Conservation (phyloP, 106 monocot species). For the Hemerocallis citrina region DNA sequence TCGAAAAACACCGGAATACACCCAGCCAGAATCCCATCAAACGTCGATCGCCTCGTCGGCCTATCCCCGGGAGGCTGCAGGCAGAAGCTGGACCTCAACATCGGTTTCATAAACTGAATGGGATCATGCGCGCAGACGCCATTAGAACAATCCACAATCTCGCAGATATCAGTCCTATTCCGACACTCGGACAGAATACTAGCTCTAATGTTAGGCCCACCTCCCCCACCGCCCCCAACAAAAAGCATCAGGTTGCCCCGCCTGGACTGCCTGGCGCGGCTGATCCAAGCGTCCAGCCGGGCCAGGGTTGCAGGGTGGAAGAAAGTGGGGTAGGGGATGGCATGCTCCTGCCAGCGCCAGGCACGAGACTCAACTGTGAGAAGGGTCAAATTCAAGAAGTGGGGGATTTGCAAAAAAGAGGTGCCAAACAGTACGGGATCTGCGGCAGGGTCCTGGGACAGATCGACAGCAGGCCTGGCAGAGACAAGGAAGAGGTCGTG, state of each 20-base stretch:
- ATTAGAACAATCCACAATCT: conserved; percentile 76
- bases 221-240: conserved; percentile 62
- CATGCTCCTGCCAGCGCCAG: conserved; percentile 89
- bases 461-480: conserved; percentile 72
- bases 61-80: conserved; percentile 92
- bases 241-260: conserved; percentile 57
- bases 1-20: conserved; percentile 97
- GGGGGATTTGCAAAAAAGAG: conserved; percentile 54
- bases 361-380: conserved; percentile 57
- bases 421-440: conserved; percentile 66
- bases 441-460: conserved; percentile 40
- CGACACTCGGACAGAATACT: conserved; percentile 70
- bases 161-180: conserved; percentile 57
- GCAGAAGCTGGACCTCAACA: conserved; percentile 82
- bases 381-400: conserved; percentile 66
- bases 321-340: conserved; percentile 69
- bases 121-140: conserved; percentile 71
- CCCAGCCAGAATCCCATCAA: conserved; percentile 82
- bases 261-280: conserved; percentile 38
- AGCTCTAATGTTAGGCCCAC: conserved; percentile 59
- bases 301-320: conserved; percentile 74
- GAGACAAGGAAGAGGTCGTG: conserved; percentile 79
- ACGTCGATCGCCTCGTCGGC: conserved; percentile 66
- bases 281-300: conserved; percentile 54
- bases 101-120: conserved; percentile 57